These are phyloP conservation scores for Fusarium irregulare DNA, from an alignment of 2,329 filamentous ascomycete genomes.

Conservation along the genomic window DNA sequence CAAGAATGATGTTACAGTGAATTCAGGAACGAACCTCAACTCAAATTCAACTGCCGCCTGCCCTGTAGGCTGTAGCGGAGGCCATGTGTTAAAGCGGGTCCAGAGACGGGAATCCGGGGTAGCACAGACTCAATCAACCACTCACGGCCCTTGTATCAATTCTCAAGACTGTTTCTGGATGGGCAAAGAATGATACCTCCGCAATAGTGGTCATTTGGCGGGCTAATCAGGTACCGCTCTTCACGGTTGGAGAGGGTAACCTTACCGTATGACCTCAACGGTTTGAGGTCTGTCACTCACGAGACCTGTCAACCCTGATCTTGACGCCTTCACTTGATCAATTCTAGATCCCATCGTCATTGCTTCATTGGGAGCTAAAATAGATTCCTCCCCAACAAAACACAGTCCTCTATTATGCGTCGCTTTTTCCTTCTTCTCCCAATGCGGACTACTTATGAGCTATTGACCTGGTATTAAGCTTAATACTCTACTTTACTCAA, in stretches of 20 bases:
- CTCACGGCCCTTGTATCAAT: conserved; percentile 26
- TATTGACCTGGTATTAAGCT: background rate
- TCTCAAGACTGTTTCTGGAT: background rate
- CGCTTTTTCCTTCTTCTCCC: background rate
- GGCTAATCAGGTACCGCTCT: conserved; percentile 15
- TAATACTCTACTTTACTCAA: background rate
- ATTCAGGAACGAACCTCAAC: background rate
- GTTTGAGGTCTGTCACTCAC: conserved; percentile 31
- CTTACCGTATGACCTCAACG: conserved; percentile 44
- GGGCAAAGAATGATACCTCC: conserved; percentile 12
- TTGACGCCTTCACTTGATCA: conserved; percentile 35
- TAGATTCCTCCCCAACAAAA: conserved; percentile 11
- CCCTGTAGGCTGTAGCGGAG: conserved; percentile 3
- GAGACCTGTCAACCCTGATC: conserved; percentile 39
- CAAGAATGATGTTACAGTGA: background rate
- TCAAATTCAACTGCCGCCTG: conserved; percentile 13
- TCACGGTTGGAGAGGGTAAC: background rate
- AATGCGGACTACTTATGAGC: conserved; percentile 3
- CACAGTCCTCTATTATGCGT: conserved; percentile 5
- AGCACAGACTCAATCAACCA: conserved; percentile 29
- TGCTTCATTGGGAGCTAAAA: conserved; percentile 2
- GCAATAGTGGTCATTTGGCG: conserved; percentile 4
- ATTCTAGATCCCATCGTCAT: conserved; percentile 4
- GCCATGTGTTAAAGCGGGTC: conserved; percentile 6
- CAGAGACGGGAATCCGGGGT: conserved; percentile 40